Evolutionary conservation across 2,329 filamentous ascomycete species (phyloP).

Genomic region (Aspergillus calidoustus): DNA sequence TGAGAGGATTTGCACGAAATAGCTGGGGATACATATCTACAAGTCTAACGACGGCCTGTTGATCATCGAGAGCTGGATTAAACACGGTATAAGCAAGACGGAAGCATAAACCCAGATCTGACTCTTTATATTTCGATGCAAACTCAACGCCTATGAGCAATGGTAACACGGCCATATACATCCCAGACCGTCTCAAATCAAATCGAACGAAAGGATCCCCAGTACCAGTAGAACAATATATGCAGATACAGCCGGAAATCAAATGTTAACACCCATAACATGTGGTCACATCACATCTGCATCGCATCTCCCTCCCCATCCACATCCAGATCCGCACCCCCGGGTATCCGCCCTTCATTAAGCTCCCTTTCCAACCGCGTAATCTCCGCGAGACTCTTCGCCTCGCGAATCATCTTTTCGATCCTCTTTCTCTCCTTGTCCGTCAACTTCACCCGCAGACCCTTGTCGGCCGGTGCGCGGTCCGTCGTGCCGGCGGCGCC

Average conservation of each 20-base stretch:
- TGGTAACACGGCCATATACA: not conserved
- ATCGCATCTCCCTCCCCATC: slow-evolving; percentile 43
- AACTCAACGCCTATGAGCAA: slow-evolving; percentile 5
- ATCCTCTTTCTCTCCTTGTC: slow-evolving; percentile 85
- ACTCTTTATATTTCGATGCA: not conserved
- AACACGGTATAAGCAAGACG: not conserved
- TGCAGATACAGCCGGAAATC: not conserved
- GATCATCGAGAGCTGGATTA: too few relatives aligned
- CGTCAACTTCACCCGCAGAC: slow-evolving; percentile 81
- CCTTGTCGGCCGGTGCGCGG: slow-evolving; percentile 57
- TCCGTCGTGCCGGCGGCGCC: slow-evolving; percentile 40
- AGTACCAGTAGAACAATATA: not conserved
- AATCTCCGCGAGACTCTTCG: slow-evolving; percentile 89
- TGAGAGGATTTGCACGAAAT: not conserved
- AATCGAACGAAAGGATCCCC: not conserved
- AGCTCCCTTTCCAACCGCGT: slow-evolving; percentile 87
- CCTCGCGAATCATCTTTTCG: slow-evolving; percentile 84
- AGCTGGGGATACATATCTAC: not conserved
- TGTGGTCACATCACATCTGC: slow-evolving; percentile 37
- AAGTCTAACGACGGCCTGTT: too few relatives aligned
- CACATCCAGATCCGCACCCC: slow-evolving; percentile 54
- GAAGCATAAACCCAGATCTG: not conserved
- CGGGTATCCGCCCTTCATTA: slow-evolving; percentile 83
- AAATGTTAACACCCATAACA: not conserved
- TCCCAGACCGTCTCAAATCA: too few relatives aligned